Evolutionary conservation across 2,329 filamentous ascomycete species (phyloP).

Genomic region (Penicillium sp.): DNA sequence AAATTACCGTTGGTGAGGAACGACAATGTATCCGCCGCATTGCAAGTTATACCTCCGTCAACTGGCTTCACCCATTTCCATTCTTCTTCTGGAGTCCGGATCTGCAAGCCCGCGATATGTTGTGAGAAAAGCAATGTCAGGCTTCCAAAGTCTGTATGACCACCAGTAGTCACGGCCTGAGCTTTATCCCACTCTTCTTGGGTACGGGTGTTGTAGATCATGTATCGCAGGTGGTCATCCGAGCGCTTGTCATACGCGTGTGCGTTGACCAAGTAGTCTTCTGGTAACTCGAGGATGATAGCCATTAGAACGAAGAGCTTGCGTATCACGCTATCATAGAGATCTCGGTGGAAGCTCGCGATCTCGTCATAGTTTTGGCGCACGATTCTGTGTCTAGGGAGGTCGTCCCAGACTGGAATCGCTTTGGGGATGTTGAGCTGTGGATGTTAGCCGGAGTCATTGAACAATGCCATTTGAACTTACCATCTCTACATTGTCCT

Average conservation of each 20-base stretch:
- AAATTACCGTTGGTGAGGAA: slow-evolving; percentile 50
- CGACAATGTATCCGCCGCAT: slow-evolving; percentile 52
- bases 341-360: slow-evolving; percentile 54
- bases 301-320: slow-evolving; percentile 60
- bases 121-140: slow-evolving; percentile 61
- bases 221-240: slow-evolving; percentile 63
- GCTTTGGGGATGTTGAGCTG: slow-evolving; percentile 36
- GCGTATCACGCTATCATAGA: slow-evolving; percentile 58
- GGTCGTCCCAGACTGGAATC: slow-evolving; percentile 28
- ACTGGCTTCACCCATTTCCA: slow-evolving; percentile 57
- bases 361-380: slow-evolving; percentile 57
- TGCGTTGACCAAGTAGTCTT: slow-evolving; percentile 57
- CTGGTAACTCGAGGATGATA: slow-evolving; percentile 60
- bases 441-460: neutral
- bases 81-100: slow-evolving; percentile 47
- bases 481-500: slow-evolving; percentile 42
- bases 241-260: slow-evolving; percentile 60
- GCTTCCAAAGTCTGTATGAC: slow-evolving; percentile 61
- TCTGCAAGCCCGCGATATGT: slow-evolving; percentile 59
- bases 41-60: slow-evolving; percentile 54
- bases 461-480: neutral
- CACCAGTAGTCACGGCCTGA: slow-evolving; percentile 48
- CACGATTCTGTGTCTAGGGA: slow-evolving; percentile 44
- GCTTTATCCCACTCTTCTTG: slow-evolving; percentile 50
- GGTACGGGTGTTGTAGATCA: slow-evolving; percentile 57